Evolutionary conservation across 108 stramenopile species (phyloP).

Genomic region (Pseudonitzschia pungens): DNA sequence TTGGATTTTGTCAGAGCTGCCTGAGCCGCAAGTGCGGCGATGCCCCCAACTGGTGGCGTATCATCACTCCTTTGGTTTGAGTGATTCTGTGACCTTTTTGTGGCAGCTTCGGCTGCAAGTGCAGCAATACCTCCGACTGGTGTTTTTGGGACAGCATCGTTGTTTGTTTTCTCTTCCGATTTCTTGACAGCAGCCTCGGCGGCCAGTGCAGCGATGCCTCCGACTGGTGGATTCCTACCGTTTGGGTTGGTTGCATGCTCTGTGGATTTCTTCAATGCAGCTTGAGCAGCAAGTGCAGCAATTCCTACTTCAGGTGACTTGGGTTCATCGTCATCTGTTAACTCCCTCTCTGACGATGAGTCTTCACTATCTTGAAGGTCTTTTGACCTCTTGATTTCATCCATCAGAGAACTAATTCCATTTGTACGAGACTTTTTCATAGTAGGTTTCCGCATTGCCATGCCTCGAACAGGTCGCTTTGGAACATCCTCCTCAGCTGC

Average conservation of each 20-base stretch:
- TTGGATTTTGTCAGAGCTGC: slow-evolving; percentile 6
- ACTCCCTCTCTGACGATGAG: background rate
- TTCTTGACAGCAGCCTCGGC: slow-evolving; percentile 21
- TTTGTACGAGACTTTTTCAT: background rate
- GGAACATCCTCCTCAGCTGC: too few species aligned
- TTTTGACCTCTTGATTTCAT: background rate
- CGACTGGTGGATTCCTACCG: slow-evolving; percentile 1
- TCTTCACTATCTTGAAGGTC: background rate
- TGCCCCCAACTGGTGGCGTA: slow-evolving; percentile 1
- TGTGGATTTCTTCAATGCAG: slow-evolving; percentile 13
- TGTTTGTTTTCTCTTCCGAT: background rate
- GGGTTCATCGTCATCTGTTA: background rate
- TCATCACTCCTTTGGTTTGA: background rate
- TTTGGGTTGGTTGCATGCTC: background rate
- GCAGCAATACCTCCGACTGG: slow-evolving; percentile 23
- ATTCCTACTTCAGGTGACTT: background rate
- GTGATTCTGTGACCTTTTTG: slow-evolving; percentile 4
- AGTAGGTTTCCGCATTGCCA: too few species aligned
- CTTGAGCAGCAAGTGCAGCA: slow-evolving; percentile 23
- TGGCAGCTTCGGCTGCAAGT: slow-evolving; percentile 9
- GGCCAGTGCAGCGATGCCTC: slow-evolving; percentile 40
- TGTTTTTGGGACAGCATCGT: background rate
- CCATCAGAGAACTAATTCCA: background rate
- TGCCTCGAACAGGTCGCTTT: too few species aligned
- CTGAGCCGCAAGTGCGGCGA: slow-evolving; percentile 19